Base-by-base conservation (phyloP, 139 green algal species). In the Yamagishiella unicocca region DNA sequence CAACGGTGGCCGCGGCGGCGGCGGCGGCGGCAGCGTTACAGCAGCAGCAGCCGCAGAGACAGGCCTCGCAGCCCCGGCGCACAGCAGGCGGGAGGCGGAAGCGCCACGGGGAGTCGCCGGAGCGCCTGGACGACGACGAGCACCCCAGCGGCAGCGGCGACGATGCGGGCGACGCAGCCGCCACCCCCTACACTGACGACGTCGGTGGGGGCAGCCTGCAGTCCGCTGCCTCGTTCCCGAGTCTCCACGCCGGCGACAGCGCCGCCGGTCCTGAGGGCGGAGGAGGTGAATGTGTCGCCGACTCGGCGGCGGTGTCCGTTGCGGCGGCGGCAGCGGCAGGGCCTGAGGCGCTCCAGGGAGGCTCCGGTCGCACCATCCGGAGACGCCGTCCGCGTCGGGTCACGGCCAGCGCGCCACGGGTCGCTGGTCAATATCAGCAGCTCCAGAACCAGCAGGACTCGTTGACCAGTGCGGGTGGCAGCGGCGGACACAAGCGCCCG, bases 11-110 rank as follows among this genome's bases (percentile, higher is more conserved):
- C 2, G 35, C 33, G 31, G n/a, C 14, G 17, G 24, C 29, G 72
- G 38, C 72, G n/a, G 29, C 24, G 22, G 42, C 19, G 43, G 68
- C 33, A 76, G 33, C 38, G 33, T 33, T 17, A 53, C 35, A n/a
- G 70, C 38, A 54, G 42, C 70, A 78, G 70, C 62, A 71, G n/a
- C 55, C 27, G 55, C 66, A 74, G 31, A 33, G 45, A 43, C 66
- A 74, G 31, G 31, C 29, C 3, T 19, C 24, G 64, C 29, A 9
- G 22, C 33, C 35, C 4, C 33, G 37, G 68, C 68, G 4, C 4
- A 35, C 33, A n/a, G 33, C 79, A 8, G 61, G 79, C 17, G 79
- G 62, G 42, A 58, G 58, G 58, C 79, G 79, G n/a, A 85, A 85
- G 29, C 79, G 79, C 27, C 38, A 62, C 2, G 79, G 79, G 5